Base-by-base conservation (phyloP, 1,284 basidiomycete genomes). In the Cerioporus squamosus region DNA sequence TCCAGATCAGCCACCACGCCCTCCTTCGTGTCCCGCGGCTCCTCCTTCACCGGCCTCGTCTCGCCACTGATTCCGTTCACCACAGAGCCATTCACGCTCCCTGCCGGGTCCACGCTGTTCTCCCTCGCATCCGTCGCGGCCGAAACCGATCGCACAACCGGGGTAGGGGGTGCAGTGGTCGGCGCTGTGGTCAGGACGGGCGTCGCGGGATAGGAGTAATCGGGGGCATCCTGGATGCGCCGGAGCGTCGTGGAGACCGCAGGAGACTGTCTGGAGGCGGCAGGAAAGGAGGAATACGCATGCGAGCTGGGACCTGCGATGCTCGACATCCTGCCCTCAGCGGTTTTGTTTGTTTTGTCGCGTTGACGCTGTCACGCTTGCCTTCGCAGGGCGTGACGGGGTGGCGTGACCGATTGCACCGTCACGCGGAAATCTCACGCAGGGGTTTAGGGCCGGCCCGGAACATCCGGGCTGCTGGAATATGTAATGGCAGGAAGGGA, bases 241-340 rank as follows among this genome's bases (percentile, higher is more conserved):
- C 55, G 56, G 51, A 60, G 57, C 56, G 62, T 53, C 36, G 63
- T 64, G 17, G 60, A 64, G 38, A 62, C 60, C 50, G 58, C 55
- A 5, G 59, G 42, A 14, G 58, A 55, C 31, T 60, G 60, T 43
- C 48, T 57, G n/a, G 60, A n/a, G 52, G 52, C 47, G 31, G 39
- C 42, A 53, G 60, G 52, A 62, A 65, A 57, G 67, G 65, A 51
- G 58, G 61, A 62, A 67, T 75, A 73, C 74, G 74, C 60, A 75
- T 73, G 57, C 65, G 64, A 55, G 66, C 62, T 64, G 29, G 70
- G 60, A 43, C 66, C 68, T 72, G 75, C 73, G 68, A 72, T 70
- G 70, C 74, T 81, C 75, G 82, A 84, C 85, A 88, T 87, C 78
- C 79, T 65, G 63, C 64, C 63, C 65, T 59, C 57, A 60, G 63